These are phyloP conservation scores for Paecilomyces formosus DNA, from an alignment of 2,329 filamentous ascomycete genomes.

Conservation along the genomic window DNA sequence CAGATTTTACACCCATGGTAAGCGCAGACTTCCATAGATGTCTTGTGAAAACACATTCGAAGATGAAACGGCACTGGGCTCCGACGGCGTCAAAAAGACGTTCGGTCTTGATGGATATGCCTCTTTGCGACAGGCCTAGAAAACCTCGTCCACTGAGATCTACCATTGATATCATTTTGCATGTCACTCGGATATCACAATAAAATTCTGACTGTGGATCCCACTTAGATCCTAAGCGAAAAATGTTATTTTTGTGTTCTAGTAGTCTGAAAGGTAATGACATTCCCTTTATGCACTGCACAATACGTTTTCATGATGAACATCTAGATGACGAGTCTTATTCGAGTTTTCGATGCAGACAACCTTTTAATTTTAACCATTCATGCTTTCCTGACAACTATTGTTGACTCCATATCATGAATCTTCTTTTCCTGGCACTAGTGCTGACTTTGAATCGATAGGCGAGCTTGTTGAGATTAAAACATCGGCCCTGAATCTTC, in stretches of 20 bases:
- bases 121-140: constrained; percentile 96
- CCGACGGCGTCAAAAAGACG: constrained; percentile 57
- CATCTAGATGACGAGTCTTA: constrained; percentile 60
- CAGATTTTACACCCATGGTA: neutral
- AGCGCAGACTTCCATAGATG: neutral
- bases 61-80: constrained; percentile 80
- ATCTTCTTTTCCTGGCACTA: neutral
- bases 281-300: constrained; percentile 7
- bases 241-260: neutral
- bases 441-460: constrained; percentile 11
- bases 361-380: constrained; percentile 48
- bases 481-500: neutral
- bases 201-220: neutral
- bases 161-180: constrained; percentile 3
- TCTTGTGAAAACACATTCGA: constrained; percentile 12
- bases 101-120: constrained; percentile 74
- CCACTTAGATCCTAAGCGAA: neutral
- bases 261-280: constrained; percentile 2
- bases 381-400: constrained; percentile 50
- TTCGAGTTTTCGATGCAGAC: constrained; percentile 56
- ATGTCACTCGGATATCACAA: neutral
- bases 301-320: constrained; percentile 36
- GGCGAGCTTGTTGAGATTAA: neutral
- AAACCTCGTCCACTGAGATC: constrained; percentile 97
- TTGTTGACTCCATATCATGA: constrained; percentile 6